These are phyloP conservation scores for Ceratocystis smalleyi DNA, from an alignment of 2,329 filamentous ascomycete genomes.

Conservation along the genomic window DNA sequence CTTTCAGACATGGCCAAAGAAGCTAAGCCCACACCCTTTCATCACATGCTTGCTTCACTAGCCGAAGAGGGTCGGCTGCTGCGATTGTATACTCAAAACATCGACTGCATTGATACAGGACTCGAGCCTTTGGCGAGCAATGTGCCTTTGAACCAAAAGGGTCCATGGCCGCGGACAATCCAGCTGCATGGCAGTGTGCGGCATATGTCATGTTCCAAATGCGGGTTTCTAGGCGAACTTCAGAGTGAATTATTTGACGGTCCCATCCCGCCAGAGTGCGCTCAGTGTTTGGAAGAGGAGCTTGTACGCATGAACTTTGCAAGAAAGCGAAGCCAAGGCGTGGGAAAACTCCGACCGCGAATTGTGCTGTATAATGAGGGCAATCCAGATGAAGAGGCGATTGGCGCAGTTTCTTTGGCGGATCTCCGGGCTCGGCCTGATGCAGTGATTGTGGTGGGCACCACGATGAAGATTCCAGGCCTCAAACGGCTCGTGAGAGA, in stretches of 20 bases:
- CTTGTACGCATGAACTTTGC: slow-evolving; percentile 56
- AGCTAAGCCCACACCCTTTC: slow-evolving; percentile 74
- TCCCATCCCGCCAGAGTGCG: slow-evolving; percentile 66
- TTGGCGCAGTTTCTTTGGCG: slow-evolving; percentile 74
- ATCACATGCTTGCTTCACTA: slow-evolving; percentile 81
- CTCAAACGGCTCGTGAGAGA: slow-evolving; percentile 80
- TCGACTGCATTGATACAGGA: slow-evolving; percentile 82
- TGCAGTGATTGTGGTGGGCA: slow-evolving; percentile 86
- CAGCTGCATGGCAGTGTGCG: slow-evolving; percentile 86
- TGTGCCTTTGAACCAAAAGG: slow-evolving; percentile 67
- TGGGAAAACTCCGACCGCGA: slow-evolving; percentile 74
- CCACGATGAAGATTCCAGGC: slow-evolving; percentile 86
- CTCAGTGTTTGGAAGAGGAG: slow-evolving; percentile 58
- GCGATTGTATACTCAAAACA: slow-evolving; percentile 90
- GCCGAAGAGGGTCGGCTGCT: slow-evolving; percentile 74
- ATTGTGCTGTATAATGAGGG: slow-evolving; percentile 97
- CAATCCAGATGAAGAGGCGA: slow-evolving; percentile 91
- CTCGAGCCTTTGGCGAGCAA: slow-evolving; percentile 65
- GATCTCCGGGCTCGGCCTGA: slow-evolving; percentile 78
- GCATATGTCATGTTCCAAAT: slow-evolving; percentile 96
- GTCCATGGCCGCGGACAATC: slow-evolving; percentile 82
- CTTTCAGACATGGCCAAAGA: slow-evolving; percentile 63
- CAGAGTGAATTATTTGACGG: slow-evolving; percentile 68
- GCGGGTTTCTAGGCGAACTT: slow-evolving; percentile 60
- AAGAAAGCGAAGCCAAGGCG: slow-evolving; percentile 82